Evolutionary conservation across 345 rosid species (phyloP), one percentile per base, ranked within the genome.

Genomic region (Citropsis articulata): DNA sequence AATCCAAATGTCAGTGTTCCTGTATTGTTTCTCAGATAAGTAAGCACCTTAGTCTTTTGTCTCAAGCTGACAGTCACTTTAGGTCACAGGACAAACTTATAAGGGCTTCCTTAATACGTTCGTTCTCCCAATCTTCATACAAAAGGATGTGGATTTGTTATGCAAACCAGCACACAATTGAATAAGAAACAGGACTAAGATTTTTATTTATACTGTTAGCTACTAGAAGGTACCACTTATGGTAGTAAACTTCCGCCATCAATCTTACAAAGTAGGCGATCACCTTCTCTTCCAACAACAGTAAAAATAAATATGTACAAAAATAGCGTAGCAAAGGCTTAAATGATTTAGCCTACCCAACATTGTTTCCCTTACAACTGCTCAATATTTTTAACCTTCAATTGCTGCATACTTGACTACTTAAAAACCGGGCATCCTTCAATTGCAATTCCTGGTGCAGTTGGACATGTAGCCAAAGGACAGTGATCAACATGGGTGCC

Each of bases 401-500:
- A 40, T 53, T 16, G n/a, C 57, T 53, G 19, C 57, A 53, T 53
- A 18, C 22, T 5, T 33, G 4, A 21, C 66, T 72, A 80, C 22
- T 67, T 71, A 71, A 79, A 77, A 55, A 76, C 38, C 10, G 79
- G 79, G 25, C 79, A 76, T 55, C 79, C 79, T 21, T 87, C 55
- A 45, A 80, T 96, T 8, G 2, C 18, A 61, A 93, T 91, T 7
- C 98, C 99, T 5, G 94, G 97, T n/a, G 90, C 92, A 0, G 99
- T 93, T 0, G 98, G 98, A 56, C 99, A 94, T 1, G 90, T 22
- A 0, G 99, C 99, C 35, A 97, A 87, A 36, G 98, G 98, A 57
- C 99, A 97, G 80, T 97, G 99, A 75, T 97, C 99, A 33, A 88
- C 55, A 22, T 90, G 82, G 0, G 97, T 85, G 2, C 99, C 98